A percentile compares a stretch with the other conserved stretches of the same genome.
These are phyloP conservation scores for Pelargonium nanum DNA, from an alignment of 345 rosid genomes.

Conservation along the genomic window DNA sequence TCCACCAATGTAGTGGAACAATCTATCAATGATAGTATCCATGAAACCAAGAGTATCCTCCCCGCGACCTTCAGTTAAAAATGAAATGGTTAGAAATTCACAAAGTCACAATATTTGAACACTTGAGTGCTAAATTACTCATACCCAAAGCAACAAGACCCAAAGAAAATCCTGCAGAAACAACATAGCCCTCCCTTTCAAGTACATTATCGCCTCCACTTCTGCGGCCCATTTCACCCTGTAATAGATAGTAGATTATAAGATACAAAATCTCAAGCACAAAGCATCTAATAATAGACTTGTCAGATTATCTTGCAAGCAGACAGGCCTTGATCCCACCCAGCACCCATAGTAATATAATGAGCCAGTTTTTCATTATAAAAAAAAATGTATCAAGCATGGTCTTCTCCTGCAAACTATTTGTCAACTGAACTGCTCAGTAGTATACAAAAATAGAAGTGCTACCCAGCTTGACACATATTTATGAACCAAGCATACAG, in stretches of 20 bases:
- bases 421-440: too few species aligned
- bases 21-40: slow-evolving; percentile 62
- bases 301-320: too few species aligned
- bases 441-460: too few species aligned
- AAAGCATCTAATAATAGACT: slow-evolving; percentile 9
- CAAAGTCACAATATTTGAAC: too few species aligned
- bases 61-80: slow-evolving; percentile 69
- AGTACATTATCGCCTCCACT: slow-evolving; percentile 98
- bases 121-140: slow-evolving; percentile 14
- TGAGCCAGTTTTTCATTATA: too few species aligned
- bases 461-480: too few species aligned
- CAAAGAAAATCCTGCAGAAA: slow-evolving; percentile 93
- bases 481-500: too few species aligned
- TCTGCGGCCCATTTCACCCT: slow-evolving; percentile 96
- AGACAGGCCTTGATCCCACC: too few species aligned
- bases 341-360: too few species aligned
- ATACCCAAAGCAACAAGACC: slow-evolving; percentile 96
- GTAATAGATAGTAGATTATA: slow-evolving; percentile 14
- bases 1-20: slow-evolving; percentile 83
- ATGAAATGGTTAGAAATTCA: not conserved
- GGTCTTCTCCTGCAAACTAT: too few species aligned
- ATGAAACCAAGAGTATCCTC: slow-evolving; percentile 62
- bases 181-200: slow-evolving; percentile 98
- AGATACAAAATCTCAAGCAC: slow-evolving; percentile 12
- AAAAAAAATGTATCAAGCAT: too few species aligned